Evolutionary conservation across 1,139 yeast genomes (phyloP), one percentile per base, ranked within the genome.

Genomic region (Meyerozyma guilliermondii): DNA sequence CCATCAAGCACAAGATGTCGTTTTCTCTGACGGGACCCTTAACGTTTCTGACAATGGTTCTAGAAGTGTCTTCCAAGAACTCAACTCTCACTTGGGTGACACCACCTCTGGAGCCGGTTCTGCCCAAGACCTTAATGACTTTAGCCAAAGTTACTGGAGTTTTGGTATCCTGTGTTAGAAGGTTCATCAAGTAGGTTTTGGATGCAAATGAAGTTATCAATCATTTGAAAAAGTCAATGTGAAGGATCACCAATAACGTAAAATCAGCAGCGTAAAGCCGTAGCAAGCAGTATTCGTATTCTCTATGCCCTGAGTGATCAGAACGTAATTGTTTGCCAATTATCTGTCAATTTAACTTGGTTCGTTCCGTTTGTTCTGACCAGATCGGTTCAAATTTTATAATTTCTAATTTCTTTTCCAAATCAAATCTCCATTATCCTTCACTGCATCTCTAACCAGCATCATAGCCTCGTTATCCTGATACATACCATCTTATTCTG

Each of bases 81-180:
- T 92, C 98, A 67, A 92, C 98, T 79, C 98, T 91, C 74, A 92
- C 98, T 80, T 92, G 98, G 77, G 98, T 92, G 78, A 92, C 98
- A 85, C 97, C 98, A 85, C 98, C 98, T 82, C 98, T 91, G 72
- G 97, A 91, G 72, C 97, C 98, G 83, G 98, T 91, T 81, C 98
- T 89, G 74, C 98, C 98, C 76, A 92, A 84, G 76, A 92, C 98
- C 83, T 92, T 92, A 80, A 87, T 89, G 72, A 92, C 98, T 82
- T 89, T 91, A 74, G 98, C 98, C 78, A 92, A 87, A 79, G 96
- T 92, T 68, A 91, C 97, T 74, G 96, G 96, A 76, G 92, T 83
- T 76, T 85, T 85, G 69, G 88, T 76, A 75, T 84, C 92, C 91
- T 73, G 46, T 29, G 33, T 29, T 29, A 29, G 33, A 26, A 26